Conservation (phyloP, 2,329 filamentous ascomycete genomes). For the Daldinia eschscholtzii region DNA sequence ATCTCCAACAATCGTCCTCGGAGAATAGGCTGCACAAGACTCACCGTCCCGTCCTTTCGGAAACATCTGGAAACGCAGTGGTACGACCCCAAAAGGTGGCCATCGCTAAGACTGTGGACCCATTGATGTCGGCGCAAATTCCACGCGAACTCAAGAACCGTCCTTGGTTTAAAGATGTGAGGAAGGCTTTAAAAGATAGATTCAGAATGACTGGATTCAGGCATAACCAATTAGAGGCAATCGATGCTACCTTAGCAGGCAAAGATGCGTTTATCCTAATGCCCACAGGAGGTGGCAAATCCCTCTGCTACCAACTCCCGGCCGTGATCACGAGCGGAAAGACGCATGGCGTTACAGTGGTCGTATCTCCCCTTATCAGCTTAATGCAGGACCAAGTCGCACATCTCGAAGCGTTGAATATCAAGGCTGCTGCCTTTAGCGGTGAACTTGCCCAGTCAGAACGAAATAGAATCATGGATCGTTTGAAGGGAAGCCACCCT, state of each 20-base stretch:
- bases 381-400: slow-evolving; percentile 97
- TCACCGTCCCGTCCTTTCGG: slow-evolving; percentile 58
- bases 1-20: slow-evolving; percentile 57
- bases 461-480: slow-evolving; percentile 74
- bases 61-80: slow-evolving; percentile 63
- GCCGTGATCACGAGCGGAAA: slow-evolving; percentile 84
- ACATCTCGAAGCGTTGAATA: slow-evolving; percentile 79
- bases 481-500: slow-evolving; percentile 72
- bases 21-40: slow-evolving; percentile 43
- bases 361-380: slow-evolving; percentile 94
- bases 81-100: slow-evolving; percentile 52
- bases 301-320: slow-evolving; percentile 94
- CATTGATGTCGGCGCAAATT: slow-evolving; percentile 54
- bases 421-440: slow-evolving; percentile 86
- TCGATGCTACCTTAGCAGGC: slow-evolving; percentile 89
- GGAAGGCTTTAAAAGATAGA: slow-evolving; percentile 80
- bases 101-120: slow-evolving; percentile 52
- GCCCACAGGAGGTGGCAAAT: slow-evolving; percentile 98
- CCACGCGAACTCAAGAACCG: slow-evolving; percentile 71
- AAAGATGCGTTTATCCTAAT: slow-evolving; percentile 96
- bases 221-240: slow-evolving; percentile 91
- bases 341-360: slow-evolving; percentile 88
- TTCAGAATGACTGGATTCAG: slow-evolving; percentile 91
- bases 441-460: slow-evolving; percentile 76
- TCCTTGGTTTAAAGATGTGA: slow-evolving; percentile 89